Conservation (phyloP, 1,284 basidiomycete species). For the Ustilago curta region DNA sequence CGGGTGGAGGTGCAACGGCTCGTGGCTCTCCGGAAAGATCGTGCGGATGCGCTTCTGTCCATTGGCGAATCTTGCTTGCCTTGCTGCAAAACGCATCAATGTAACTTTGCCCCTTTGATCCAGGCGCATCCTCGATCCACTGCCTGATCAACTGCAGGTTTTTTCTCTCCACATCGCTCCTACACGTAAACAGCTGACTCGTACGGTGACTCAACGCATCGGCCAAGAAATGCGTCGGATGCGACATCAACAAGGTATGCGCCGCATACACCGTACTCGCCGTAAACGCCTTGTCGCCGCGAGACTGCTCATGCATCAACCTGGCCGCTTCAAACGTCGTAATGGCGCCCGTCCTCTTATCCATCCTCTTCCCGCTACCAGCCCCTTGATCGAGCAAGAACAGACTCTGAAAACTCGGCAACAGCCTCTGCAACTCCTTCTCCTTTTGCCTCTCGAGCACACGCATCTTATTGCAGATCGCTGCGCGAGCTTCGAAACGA, state of each 20-base stretch:
- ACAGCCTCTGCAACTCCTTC: conserved; percentile 37
- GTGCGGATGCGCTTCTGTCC: conserved; percentile 69
- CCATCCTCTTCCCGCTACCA: conserved; percentile 19
- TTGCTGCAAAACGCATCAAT: conserved; percentile 69
- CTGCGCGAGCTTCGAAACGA: conserved; percentile 35
- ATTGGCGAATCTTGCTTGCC: conserved; percentile 28
- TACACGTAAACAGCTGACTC: conserved; percentile 77
- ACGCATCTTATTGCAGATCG: conserved; percentile 43
- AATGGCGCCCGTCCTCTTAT: conserved; percentile 37
- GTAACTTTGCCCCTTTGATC: conserved; percentile 25
- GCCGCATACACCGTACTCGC: conserved; percentile 74
- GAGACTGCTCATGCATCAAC: conserved; percentile 20
- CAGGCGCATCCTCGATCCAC: conserved; percentile 72
- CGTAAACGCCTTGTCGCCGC: conserved; percentile 12
- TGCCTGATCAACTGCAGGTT: conserved; percentile 74
- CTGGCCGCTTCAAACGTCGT: conserved; percentile 43
- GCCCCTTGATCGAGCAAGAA: conserved; percentile 27
- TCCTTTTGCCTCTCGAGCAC: conserved; percentile 42
- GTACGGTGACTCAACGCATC: conserved; percentile 74
- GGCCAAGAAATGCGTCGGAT: conserved; percentile 77
- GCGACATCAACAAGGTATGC: conserved; percentile 80
- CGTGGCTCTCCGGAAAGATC: conserved; percentile 76
- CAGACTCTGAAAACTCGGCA: conserved; percentile 44
- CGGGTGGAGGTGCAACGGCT: conserved; percentile 60
- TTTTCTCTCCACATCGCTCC: conserved; percentile 76